A percentile compares a stretch with the other conserved stretches of the same genome.
Conservation (phyloP, 371 early-diverging fungal species). For the Circinella umbellata region DNA sequence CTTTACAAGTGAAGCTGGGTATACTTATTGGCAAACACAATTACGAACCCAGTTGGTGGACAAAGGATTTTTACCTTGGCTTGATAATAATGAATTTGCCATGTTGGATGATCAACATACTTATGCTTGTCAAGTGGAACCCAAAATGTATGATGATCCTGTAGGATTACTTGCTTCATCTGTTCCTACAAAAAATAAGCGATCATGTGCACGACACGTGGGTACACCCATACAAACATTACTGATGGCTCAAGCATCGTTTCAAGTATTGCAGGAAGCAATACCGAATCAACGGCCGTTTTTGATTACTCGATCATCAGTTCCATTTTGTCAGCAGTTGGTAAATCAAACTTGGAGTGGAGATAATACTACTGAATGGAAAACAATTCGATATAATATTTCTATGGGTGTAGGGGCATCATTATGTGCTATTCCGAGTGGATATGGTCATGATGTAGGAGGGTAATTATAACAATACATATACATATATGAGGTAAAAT, state of each 20-base stretch:
- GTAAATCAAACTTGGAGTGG: conserved; percentile 67
- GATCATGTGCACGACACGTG: conserved; percentile 18
- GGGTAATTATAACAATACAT: conserved; percentile 27
- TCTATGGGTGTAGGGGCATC: conserved; percentile 64
- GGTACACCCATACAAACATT: conserved; percentile 58
- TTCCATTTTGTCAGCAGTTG: conserved; percentile 52
- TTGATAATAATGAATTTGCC: conserved; percentile 68
- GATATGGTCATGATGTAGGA: conserved; percentile 70
- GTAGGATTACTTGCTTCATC: background rate
- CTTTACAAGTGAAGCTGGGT: conserved; percentile 55
- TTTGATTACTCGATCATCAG: conserved; percentile 60
- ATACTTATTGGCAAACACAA: conserved; percentile 56
- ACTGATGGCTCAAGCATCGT: conserved; percentile 62
- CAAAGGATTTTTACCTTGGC: conserved; percentile 62
- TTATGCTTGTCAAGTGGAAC: conserved; percentile 32
- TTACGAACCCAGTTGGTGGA: conserved; percentile 47
- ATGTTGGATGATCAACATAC: conserved; percentile 51
- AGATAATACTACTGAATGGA: conserved; percentile 66
- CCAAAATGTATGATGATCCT: conserved; percentile 13
- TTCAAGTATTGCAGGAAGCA: conserved; percentile 52
- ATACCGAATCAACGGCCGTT: conserved; percentile 55
- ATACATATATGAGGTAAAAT: background rate
- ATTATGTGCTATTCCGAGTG: conserved; percentile 47
- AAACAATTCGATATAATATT: conserved; percentile 63
- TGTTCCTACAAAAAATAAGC: conserved; percentile 1